Evolutionary conservation across 1,284 basidiomycete genomes (phyloP).

Genomic region (Amylostereum areolatum): DNA sequence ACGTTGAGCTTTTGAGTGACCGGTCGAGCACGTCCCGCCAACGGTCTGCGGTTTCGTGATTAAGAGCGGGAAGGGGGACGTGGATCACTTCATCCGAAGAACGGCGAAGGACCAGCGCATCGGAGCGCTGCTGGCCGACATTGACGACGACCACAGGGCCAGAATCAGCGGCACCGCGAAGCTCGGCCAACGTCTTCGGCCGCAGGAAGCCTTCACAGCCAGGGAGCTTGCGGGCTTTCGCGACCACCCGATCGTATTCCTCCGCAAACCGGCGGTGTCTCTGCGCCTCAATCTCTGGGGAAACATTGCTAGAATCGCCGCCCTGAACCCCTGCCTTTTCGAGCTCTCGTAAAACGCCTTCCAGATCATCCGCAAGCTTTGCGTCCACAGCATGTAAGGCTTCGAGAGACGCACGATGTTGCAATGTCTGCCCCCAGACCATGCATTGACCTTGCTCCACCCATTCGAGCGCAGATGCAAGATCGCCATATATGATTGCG

Average conservation of each 20-base stretch:
- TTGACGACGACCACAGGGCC: constrained; percentile 8
- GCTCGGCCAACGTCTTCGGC: neutral
- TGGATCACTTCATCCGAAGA: neutral
- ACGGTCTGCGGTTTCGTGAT: neutral
- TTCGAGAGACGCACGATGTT: neutral
- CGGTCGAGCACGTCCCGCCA: neutral
- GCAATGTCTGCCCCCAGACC: neutral
- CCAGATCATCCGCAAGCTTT: too few species aligned
- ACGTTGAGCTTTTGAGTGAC: neutral
- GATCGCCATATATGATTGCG: neutral
- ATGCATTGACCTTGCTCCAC: neutral
- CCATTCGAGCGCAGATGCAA: neutral
- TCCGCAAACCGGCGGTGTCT: neutral
- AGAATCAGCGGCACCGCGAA: neutral
- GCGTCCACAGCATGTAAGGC: too few species aligned
- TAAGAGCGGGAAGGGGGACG: neutral
- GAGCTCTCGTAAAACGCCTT: too few species aligned
- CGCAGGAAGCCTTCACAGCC: constrained; percentile 7
- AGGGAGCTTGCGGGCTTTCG: constrained; percentile 2
- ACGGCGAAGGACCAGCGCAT: neutral
- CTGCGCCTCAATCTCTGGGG: neutral
- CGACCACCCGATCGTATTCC: neutral
- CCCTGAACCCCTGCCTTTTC: too few species aligned
- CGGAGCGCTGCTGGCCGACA: neutral
- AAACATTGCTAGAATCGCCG: neutral